Evolutionary conservation across 1,139 yeast genomes (phyloP), one percentile per base, ranked within the genome.

Genomic region (Hyphopichia burtonii): DNA sequence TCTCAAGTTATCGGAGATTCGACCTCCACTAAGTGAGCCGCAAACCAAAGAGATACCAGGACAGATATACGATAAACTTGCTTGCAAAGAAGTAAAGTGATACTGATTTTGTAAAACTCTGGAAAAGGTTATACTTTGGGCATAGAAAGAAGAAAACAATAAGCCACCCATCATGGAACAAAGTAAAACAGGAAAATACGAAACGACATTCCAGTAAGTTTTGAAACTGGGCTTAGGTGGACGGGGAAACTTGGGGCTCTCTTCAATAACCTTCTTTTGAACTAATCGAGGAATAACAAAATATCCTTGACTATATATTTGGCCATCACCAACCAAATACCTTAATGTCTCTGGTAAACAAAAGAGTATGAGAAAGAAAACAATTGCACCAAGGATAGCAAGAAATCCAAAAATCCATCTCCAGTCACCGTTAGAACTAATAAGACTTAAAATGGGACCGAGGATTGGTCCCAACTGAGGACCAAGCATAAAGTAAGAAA

Each of bases 401-500:
- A 77, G 59, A 41, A 78, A 68, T 1, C 81, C 83, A 65, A 80
- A 80, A 10, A 74, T 59, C 83, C 82, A 78, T 54, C 83, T 68
- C 83, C 83, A 78, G 5, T 65, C 37, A 2, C 62, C 61, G 34
- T 60, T 50, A 0, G 68, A 61, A 1, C 72, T 60, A 53, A 63
- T 51, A 2, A 71, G 63, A 19, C 80, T 70, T 17, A 78, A 52
- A 9, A 78, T 58, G 0, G 83, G 84, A 0, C 83, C 85, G 12
- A 79, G 38, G 2, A 79, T 65, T 1, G 85, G 84, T 0, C 84
- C 85, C 45, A 78, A 50, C 47, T 78, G 82, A 0, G 84, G 84
- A 0, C 85, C 85, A 53, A 78, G 51, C 82, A 80, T 78, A 44
- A 77, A 78, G 43, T 72, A 68, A 0, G 82, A 74, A 20, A 79